Percentiles rank a stretch among this genome's conserved stretches.
Conservation (phyloP, 768 basidiomycete genomes). For the Suillus discolor region DNA sequence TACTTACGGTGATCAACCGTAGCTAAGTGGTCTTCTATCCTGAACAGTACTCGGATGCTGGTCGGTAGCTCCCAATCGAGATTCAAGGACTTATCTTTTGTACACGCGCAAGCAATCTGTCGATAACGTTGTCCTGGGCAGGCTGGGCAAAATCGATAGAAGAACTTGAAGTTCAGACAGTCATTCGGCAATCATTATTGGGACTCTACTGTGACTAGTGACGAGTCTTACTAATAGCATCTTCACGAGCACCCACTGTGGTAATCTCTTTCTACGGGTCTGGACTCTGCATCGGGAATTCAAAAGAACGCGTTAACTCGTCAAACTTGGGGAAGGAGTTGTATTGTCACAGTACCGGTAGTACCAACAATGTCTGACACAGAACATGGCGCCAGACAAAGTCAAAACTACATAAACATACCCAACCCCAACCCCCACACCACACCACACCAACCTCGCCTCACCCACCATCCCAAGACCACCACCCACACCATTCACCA, state of each 20-base stretch:
- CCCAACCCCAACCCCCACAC: constrained; percentile 12
- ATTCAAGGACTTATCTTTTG: not conserved
- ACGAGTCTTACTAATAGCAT: not conserved
- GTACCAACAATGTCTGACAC: not conserved
- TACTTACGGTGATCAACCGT: too few relatives aligned
- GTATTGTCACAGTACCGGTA: not conserved
- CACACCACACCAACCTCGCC: constrained; percentile 14
- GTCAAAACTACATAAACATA: constrained; percentile 8
- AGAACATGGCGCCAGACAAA: constrained; percentile 3
- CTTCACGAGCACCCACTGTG: not conserved
- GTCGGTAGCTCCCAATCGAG: not conserved
- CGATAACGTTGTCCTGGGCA: not conserved
- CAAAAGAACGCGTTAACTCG: not conserved
- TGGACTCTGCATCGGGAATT: too few relatives aligned
- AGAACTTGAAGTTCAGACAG: not conserved
- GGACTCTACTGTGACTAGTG: not conserved
- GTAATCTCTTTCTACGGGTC: not conserved
- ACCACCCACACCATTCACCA: constrained; percentile 20
- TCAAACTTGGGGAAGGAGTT: not conserved
- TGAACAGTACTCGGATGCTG: not conserved
- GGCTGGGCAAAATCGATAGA: not conserved
- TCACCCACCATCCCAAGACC: constrained; percentile 12
- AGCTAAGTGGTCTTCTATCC: not conserved
- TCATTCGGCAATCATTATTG: not conserved
- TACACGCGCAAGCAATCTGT: not conserved